Evolutionary conservation across 2,329 filamentous ascomycete species (phyloP).

Genomic region (Pseudogymnoascus sp.): DNA sequence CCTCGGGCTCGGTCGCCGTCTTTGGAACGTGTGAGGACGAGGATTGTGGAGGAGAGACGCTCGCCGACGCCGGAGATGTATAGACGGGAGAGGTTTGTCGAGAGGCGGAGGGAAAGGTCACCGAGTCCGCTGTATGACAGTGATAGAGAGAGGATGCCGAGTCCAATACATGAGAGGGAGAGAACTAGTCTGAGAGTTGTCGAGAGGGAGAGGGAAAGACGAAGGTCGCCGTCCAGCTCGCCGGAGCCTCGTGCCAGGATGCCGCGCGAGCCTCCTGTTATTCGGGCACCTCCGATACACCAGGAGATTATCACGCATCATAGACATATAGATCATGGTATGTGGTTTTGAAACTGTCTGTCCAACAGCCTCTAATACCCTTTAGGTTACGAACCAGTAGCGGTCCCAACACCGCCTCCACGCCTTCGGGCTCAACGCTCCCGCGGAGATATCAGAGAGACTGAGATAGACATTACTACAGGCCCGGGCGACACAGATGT

Average conservation of each 20-base stretch:
- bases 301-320: slow-evolving; percentile 87
- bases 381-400: slow-evolving; percentile 13
- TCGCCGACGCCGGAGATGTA: background rate
- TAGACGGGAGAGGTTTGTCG: background rate
- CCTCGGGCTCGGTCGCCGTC: background rate
- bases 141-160: slow-evolving; percentile 35
- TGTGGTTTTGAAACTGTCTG: slow-evolving; percentile 26
- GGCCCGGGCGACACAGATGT: slow-evolving; percentile 49
- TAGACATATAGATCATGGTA: slow-evolving; percentile 79
- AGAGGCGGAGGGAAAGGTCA: slow-evolving; percentile 4
- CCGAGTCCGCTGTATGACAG: slow-evolving; percentile 16
- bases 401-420: slow-evolving; percentile 25
- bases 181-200: slow-evolving; percentile 40
- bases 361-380: slow-evolving; percentile 31
- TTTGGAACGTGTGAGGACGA: background rate
- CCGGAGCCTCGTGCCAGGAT: slow-evolving; percentile 19
- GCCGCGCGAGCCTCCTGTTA: slow-evolving; percentile 52
- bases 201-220: slow-evolving; percentile 36
- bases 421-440: slow-evolving; percentile 42
- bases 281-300: slow-evolving; percentile 72
- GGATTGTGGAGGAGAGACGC: slow-evolving; percentile 1
- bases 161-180: background rate
- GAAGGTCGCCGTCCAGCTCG: slow-evolving; percentile 28
- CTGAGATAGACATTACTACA: slow-evolving; percentile 55
- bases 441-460: slow-evolving; percentile 38